Evolutionary conservation across 208 protist species (phyloP).

Genomic region (Entamoeba moshkovskii): DNA sequence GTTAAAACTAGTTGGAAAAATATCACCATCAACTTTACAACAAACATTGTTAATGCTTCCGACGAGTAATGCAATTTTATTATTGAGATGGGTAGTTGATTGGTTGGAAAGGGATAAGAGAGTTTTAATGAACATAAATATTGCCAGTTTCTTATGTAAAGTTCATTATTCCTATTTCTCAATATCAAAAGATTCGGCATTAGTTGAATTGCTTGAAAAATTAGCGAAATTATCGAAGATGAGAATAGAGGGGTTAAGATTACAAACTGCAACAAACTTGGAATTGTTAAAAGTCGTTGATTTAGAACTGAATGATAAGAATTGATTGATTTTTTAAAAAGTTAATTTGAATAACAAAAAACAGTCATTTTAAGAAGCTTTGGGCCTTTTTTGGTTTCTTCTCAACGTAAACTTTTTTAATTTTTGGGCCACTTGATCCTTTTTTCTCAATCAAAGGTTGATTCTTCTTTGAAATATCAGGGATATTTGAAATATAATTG

Average conservation of each 20-base stretch:
- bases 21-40: not conserved
- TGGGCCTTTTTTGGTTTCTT: not conserved
- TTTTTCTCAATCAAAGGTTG: not conserved
- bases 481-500: not conserved
- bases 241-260: not conserved
- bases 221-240: not conserved
- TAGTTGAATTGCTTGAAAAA: not conserved
- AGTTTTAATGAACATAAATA: not conserved
- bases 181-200: not conserved
- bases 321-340: not conserved
- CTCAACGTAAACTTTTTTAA: not conserved
- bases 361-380: not conserved
- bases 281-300: not conserved
- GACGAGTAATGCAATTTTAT: not conserved
- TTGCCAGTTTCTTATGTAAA: not conserved
- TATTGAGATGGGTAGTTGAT: not conserved
- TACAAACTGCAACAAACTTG: not conserved
- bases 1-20: not conserved
- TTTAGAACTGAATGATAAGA: not conserved
- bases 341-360: too few species aligned
- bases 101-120: not conserved
- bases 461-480: not conserved
- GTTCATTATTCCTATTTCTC: not conserved
- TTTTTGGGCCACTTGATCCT: not conserved
- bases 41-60: not conserved